Percentiles rank a stretch among this genome's conserved stretches.
Conservation (phyloP, 169 alveolate species). For the Plasmodium cynomolgi region DNA sequence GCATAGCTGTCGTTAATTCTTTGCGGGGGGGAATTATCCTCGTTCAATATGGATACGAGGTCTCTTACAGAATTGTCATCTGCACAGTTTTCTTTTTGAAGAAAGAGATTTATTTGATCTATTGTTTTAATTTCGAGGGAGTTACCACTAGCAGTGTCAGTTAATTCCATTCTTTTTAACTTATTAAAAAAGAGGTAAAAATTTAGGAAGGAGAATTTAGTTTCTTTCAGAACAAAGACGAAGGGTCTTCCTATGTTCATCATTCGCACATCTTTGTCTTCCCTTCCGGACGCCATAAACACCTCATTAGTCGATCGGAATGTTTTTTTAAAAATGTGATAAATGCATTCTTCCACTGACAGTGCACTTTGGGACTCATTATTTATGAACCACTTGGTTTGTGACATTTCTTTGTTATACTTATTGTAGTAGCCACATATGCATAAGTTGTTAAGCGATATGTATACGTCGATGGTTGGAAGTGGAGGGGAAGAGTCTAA, state of each 20-base stretch:
- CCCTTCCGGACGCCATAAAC: constrained; percentile 89
- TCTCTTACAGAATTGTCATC: not conserved
- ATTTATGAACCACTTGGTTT: constrained; percentile 67
- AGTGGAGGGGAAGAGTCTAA: not conserved
- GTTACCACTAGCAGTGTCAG: not conserved
- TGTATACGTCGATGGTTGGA: constrained; percentile 15
- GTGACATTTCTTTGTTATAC: constrained; percentile 67
- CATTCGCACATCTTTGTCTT: constrained; percentile 93
- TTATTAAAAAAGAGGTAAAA: constrained; percentile 59
- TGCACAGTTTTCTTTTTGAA: not conserved
- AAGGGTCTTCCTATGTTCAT: constrained; percentile 81
- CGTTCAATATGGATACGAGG: not conserved
- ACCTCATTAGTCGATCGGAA: constrained; percentile 17
- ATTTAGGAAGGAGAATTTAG: constrained; percentile 65
- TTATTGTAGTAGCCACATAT: constrained; percentile 72
- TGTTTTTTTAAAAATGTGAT: constrained; percentile 32
- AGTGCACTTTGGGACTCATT: constrained; percentile 5
- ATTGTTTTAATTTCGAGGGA: constrained; percentile 22
- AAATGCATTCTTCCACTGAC: constrained; percentile 73
- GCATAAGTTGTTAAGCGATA: constrained; percentile 64
- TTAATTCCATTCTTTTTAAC: constrained; percentile 1
- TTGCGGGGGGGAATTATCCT: not conserved
- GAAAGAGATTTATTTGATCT: constrained; percentile 5
- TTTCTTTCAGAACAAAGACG: constrained; percentile 60
- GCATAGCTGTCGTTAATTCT: constrained; percentile 26